phyloP scores from a whole-genome alignment of 148 eudicot genomes.

The Chenopodium berlandieri region DNA sequence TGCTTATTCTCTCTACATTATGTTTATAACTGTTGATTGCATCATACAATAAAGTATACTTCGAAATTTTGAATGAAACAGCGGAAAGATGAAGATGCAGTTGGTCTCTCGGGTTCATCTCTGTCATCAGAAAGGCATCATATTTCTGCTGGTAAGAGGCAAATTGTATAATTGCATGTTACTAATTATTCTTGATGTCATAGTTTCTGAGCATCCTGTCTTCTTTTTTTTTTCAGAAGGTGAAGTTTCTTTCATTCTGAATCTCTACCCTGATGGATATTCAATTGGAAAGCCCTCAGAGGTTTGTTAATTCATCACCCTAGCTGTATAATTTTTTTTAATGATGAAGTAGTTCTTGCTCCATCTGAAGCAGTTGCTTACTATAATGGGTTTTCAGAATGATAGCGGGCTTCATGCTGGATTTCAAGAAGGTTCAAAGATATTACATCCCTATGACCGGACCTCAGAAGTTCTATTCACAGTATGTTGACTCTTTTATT shows the following conservation, averaged over 20 bases:
- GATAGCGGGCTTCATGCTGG: constrained; percentile 44
- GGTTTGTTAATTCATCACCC: constrained; percentile 40
- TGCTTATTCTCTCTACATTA: background rate
- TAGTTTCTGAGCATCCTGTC: background rate
- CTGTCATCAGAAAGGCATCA: constrained; percentile 22
- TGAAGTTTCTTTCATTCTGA: constrained; percentile 75
- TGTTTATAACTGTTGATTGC: background rate
- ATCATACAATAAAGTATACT: background rate
- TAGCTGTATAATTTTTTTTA: background rate
- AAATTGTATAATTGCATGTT: background rate
- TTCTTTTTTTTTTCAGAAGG: constrained; percentile 41
- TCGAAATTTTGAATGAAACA: constrained; percentile 25
- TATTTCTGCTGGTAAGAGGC: constrained; percentile 31
- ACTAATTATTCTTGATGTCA: background rate
- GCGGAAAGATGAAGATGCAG: constrained; percentile 46
- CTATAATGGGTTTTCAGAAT: constrained; percentile 33
- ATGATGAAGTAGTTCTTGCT: background rate
- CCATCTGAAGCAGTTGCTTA: background rate
- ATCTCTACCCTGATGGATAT: constrained; percentile 83
- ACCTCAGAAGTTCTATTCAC: constrained; percentile 76
- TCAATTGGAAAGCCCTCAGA: constrained; percentile 68
- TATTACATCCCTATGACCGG: constrained; percentile 78
- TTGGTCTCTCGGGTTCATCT: constrained; percentile 46
- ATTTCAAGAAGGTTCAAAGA: constrained; percentile 58
- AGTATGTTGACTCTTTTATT: constrained; percentile 41